Base-by-base conservation (phyloP, 768 basidiomycete species). In the Trametes cingulata region DNA sequence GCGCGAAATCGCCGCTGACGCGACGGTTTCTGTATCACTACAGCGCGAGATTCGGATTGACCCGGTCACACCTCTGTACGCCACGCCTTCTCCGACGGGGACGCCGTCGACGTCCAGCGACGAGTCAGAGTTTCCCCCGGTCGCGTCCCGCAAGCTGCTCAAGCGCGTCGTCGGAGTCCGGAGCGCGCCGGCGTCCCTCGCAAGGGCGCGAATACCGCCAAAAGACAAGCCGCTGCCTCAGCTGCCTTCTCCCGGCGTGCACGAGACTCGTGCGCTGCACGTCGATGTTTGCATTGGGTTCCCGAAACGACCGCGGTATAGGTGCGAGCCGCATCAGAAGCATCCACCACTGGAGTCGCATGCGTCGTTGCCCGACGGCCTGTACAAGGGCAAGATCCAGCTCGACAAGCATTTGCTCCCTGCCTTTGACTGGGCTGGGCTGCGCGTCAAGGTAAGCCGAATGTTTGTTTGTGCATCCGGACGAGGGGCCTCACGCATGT, bases 21-120 rank as follows among this genome's bases (percentile, higher is more conserved):
- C 89, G 6, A 87, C 86, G 13, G 83, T 89, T 33, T 81, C 82
- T n/a, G 82, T 89, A 12, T 84, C 84, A 0, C 77, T 91, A 24
- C 69, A 85, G 62, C 85, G 86, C 36, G 82, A 85, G 68, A 77
- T 88, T 19, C 79, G 76, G 25, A 75, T 87, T 61, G 80, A 78
- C 9, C 79, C 82, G 13, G 22, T 48, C 36, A 40, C 37, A 52
- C 73, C 75, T 17, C 64, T 74, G 1, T 62, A 68, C 2, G 70
- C 75, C 27, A 75, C 81, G 4, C 79, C 80, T 0, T 77, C 79
- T 12, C 83, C 66, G 20, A 62, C 64, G 13, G 55, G 63, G 8
- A 63, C 67, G 2, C 55, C 61, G 2, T 61, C 64, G 12, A 66
- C 80, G 3, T 82, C 83, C 10, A 80, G 79, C 63, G 84, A 86